Conservation (phyloP, 768 basidiomycete genomes). For the Coprinopsis sp. region DNA sequence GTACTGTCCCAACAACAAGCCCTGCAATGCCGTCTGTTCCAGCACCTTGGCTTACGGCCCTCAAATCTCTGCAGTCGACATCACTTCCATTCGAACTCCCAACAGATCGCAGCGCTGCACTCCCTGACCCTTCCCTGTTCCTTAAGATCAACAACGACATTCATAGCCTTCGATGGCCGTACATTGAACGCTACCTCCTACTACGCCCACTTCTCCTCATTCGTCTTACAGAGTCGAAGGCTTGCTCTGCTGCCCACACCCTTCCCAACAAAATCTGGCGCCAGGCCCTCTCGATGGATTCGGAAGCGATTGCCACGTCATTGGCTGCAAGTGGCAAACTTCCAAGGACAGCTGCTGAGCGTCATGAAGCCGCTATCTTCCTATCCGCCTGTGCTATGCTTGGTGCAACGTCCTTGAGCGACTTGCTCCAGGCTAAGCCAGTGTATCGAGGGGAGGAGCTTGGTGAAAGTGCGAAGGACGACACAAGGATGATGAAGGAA, state of each 20-base stretch:
- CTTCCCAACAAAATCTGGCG: not conserved
- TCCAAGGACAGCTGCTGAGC: not conserved
- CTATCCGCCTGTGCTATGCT: not conserved
- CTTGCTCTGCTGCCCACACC: not conserved
- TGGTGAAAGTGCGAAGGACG: no score
- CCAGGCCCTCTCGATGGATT: not conserved
- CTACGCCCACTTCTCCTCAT: not conserved
- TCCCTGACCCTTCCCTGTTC: not conserved
- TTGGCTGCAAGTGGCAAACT: not conserved
- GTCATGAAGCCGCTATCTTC: not conserved
- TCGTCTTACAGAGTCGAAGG: not conserved
- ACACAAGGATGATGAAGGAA: not conserved
- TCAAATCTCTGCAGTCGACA: not conserved
- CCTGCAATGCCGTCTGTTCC: not conserved
- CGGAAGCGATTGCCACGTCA: not conserved
- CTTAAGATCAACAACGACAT: not conserved
- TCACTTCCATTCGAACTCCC: not conserved
- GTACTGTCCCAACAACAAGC: no score
- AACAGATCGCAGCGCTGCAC: not conserved
- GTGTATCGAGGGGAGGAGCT: not conserved
- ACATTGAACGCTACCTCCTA: not conserved
- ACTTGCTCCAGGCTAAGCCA: not conserved
- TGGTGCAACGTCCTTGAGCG: not conserved
- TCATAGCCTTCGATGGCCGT: not conserved
- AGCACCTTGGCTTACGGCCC: not conserved